These are phyloP conservation scores for Neonothopanus nambi DNA, from an alignment of 1,284 basidiomycete species.

Conservation along the genomic window DNA sequence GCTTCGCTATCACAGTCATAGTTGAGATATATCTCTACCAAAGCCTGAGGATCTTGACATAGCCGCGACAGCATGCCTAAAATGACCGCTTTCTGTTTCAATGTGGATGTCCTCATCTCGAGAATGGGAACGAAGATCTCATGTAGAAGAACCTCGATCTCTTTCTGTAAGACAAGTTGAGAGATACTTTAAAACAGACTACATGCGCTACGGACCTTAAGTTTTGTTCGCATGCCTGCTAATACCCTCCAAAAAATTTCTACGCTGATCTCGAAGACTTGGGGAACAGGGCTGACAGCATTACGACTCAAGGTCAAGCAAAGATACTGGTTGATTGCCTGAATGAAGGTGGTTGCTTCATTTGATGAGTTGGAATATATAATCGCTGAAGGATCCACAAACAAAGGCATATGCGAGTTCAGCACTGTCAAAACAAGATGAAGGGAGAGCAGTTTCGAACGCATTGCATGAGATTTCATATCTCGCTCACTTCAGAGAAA, in stretches of 20 bases:
- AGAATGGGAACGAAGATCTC: slow-evolving; percentile 99
- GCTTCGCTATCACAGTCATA: slow-evolving; percentile 96
- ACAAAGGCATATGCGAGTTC: slow-evolving; percentile 86
- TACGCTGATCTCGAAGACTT: slow-evolving; percentile 97
- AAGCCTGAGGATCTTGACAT: slow-evolving; percentile 92
- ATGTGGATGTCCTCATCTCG: slow-evolving; percentile 96
- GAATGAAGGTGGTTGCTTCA: slow-evolving; percentile 86
- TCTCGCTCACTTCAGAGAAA: slow-evolving; percentile 76
- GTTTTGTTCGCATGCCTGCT: slow-evolving; percentile 90
- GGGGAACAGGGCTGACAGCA: slow-evolving; percentile 92
- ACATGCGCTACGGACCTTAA: slow-evolving; percentile 65
- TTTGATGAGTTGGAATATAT: slow-evolving; percentile 87
- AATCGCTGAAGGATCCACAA: slow-evolving; percentile 82
- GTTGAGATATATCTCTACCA: slow-evolving; percentile 97
- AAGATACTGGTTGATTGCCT: slow-evolving; percentile 93
- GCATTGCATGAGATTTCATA: slow-evolving; percentile 92
- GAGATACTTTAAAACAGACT: slow-evolving; percentile 6
- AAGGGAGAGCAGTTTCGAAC: slow-evolving; percentile 90
- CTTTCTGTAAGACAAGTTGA: slow-evolving; percentile 67
- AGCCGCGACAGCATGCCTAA: slow-evolving; percentile 84
- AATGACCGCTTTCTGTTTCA: slow-evolving; percentile 92
- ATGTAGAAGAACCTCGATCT: slow-evolving; percentile 96
- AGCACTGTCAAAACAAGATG: slow-evolving; percentile 93
- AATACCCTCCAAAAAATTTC: slow-evolving; percentile 99
- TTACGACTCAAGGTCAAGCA: slow-evolving; percentile 94